Evolutionary conservation across 192 early-diverging fungal species (phyloP).

Genomic region (Coemansia sp.): DNA sequence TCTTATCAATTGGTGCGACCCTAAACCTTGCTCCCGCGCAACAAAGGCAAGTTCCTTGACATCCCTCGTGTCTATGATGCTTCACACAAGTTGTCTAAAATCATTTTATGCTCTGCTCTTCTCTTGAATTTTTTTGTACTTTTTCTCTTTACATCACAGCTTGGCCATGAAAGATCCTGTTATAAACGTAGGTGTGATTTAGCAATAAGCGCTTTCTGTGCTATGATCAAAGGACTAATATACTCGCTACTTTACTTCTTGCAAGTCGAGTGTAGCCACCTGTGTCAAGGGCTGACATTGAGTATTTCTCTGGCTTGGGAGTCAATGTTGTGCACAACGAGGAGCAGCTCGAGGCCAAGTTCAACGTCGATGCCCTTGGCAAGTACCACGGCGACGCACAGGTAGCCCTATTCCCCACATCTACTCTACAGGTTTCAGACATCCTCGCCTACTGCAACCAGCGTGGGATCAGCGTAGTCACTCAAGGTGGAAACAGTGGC

Average conservation of each 20-base stretch:
- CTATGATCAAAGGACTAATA: background rate
- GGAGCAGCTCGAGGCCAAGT: conserved; percentile 23
- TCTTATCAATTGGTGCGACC: background rate
- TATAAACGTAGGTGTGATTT: background rate
- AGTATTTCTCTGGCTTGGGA: conserved; percentile 31
- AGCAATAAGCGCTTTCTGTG: background rate
- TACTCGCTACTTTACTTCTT: background rate
- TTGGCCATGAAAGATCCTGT: background rate
- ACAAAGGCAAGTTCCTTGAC: no score
- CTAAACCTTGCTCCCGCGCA: background rate
- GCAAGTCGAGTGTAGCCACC: conserved; percentile 12
- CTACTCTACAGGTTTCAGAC: conserved; percentile 78
- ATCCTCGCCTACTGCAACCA: conserved; percentile 88
- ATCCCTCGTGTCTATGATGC: no score
- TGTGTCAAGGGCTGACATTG: conserved; percentile 30
- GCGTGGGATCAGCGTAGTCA: conserved; percentile 79
- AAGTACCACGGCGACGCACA: conserved; percentile 85
- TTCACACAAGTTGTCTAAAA: background rate
- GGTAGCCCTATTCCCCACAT: conserved; percentile 79
- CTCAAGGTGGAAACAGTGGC: conserved; percentile 98
- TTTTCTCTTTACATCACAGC: background rate
- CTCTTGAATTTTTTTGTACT: background rate
- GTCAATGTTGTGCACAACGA: conserved; percentile 19
- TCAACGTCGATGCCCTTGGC: conserved; percentile 84
- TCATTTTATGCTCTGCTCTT: background rate